Percentiles rank a stretch among this genome's conserved stretches.
Conservation (phyloP, 306 rosid genomes). For the Ceratonia siliqua region DNA sequence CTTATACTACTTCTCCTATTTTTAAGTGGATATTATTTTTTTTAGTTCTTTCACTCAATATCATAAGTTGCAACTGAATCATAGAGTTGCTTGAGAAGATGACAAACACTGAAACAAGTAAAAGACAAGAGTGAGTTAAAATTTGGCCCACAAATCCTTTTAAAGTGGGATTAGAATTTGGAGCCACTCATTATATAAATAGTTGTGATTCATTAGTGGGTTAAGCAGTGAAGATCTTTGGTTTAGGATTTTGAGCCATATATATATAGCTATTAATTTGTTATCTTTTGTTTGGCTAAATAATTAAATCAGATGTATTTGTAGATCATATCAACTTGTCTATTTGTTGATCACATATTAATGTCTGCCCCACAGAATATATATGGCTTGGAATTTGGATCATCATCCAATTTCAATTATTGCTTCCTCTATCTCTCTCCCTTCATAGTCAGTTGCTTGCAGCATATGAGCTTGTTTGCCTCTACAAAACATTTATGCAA, state of each 20-base stretch:
- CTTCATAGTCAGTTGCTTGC: conserved; percentile 1
- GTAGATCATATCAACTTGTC: conserved; percentile 38
- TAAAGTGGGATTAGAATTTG: conserved; percentile 39
- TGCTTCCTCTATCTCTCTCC: conserved; percentile 26
- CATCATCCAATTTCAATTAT: conserved; percentile 47
- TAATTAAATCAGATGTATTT: background rate
- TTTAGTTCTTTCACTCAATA: too few relatives aligned
- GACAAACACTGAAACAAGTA: conserved; percentile 38
- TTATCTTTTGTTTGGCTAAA: conserved; percentile 33
- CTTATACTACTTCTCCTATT: too few relatives aligned
- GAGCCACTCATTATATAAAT: conserved; percentile 41
- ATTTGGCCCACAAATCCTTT: conserved; percentile 45
- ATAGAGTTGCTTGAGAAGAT: conserved; percentile 31
- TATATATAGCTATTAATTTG: conserved; percentile 21
- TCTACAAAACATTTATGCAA: conserved; percentile 31
- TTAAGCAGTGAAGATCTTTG: conserved; percentile 29
- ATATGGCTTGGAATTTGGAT: conserved; percentile 16
- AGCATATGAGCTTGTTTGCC: conserved; percentile 25
- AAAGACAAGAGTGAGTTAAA: conserved; percentile 28
- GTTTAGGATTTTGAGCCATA: conserved; percentile 37
- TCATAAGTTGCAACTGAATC: too few relatives aligned
- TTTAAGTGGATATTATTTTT: too few relatives aligned
- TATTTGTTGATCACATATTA: conserved; percentile 1
- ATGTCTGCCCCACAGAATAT: conserved; percentile 36
- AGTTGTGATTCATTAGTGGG: conserved; percentile 36